phyloP scores from a whole-genome alignment of 768 basidiomycete species.

The Austroboletus eburneus region DNA sequence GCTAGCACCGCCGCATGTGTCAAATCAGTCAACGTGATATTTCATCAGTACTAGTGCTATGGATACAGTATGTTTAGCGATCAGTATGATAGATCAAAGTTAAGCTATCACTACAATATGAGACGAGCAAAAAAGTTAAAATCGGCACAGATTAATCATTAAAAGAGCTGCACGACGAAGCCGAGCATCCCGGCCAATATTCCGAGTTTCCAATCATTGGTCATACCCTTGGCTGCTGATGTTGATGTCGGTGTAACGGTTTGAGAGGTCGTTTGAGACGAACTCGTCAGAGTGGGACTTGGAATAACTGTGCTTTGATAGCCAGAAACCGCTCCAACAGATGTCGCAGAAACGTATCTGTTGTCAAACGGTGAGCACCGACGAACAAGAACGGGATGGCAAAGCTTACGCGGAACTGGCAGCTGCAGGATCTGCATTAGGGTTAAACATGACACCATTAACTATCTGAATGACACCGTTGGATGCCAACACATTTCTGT shows the following conservation, averaged over 20 bases:
- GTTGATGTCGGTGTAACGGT: too few relatives aligned
- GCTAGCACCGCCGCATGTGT: too few relatives aligned
- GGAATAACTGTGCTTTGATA: slow-evolving; percentile 2
- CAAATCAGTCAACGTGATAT: too few relatives aligned
- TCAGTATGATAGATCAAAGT: neutral
- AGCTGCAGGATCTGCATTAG: slow-evolving; percentile 35
- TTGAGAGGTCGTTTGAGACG: too few relatives aligned
- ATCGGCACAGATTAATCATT: too few relatives aligned
- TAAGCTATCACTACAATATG: slow-evolving; percentile 3
- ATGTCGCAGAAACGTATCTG: slow-evolving; percentile 45
- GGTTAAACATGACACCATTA: slow-evolving; percentile 49
- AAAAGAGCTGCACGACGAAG: slow-evolving; percentile 10
- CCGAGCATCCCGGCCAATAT: slow-evolving; percentile 2
- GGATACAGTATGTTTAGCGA: too few relatives aligned
- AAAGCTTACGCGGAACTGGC: slow-evolving; percentile 52
- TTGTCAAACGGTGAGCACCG: neutral
- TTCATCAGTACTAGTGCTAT: too few relatives aligned
- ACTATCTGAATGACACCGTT: slow-evolving; percentile 73
- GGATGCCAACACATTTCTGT: slow-evolving; percentile 52
- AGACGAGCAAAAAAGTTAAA: neutral
- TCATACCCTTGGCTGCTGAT: neutral
- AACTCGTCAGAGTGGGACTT: too few relatives aligned
- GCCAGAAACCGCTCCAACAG: slow-evolving; percentile 38
- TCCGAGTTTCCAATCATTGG: slow-evolving; percentile 2
- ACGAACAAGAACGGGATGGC: neutral